Evolutionary conservation across 352 stramenopile species (phyloP).

Genomic region (Achlya hypogyna): DNA sequence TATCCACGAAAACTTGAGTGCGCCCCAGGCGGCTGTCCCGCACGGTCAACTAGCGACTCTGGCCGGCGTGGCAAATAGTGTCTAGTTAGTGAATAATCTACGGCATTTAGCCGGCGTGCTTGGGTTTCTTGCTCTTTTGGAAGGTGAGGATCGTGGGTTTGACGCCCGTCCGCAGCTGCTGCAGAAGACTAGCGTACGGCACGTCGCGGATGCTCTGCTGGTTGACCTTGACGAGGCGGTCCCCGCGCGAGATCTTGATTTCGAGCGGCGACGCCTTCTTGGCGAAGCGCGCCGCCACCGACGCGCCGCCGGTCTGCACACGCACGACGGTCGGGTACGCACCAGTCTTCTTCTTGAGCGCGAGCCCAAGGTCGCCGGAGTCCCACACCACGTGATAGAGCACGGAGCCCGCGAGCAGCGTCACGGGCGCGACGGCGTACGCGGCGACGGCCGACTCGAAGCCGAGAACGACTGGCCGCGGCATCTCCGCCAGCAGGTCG

Average conservation of each 20-base stretch:
- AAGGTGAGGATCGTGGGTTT: constrained; percentile 15
- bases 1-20: too few relatives aligned
- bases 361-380: background rate
- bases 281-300: background rate
- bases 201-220: constrained; percentile 7
- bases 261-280: background rate
- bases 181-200: background rate
- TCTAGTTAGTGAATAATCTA: too few relatives aligned
- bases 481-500: background rate
- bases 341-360: background rate
- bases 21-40: too few relatives aligned
- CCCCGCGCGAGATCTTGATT: constrained; percentile 8
- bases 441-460: constrained; percentile 1
- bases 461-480: constrained; percentile 4
- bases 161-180: background rate
- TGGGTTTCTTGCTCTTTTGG: constrained; percentile 9
- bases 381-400: constrained; percentile 49
- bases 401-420: constrained; percentile 64
- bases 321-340: background rate
- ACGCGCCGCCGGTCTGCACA: background rate
- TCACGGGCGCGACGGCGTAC: constrained; percentile 22
- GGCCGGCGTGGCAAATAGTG: too few relatives aligned
- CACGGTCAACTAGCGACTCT: too few relatives aligned
- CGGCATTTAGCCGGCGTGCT: too few relatives aligned
- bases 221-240: constrained; percentile 15